Percentiles rank a stretch among this genome's conserved stretches.
These are phyloP conservation scores for Daedaleopsis sinensis DNA, from an alignment of 768 basidiomycete genomes.

Conservation along the genomic window DNA sequence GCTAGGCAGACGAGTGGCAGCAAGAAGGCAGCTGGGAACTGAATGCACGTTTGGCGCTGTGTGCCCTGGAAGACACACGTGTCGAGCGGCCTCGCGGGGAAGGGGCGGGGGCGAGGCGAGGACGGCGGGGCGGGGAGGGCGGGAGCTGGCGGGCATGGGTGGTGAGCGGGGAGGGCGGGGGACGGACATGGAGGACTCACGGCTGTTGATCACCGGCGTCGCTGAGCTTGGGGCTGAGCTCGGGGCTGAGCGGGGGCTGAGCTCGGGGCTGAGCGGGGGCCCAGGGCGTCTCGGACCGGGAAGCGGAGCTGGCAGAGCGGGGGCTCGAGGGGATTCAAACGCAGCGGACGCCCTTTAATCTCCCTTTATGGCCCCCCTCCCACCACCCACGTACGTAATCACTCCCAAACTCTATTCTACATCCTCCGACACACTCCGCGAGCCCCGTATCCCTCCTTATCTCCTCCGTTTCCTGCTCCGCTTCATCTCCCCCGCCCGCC, in stretches of 20 bases:
- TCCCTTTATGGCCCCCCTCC: background rate
- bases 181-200: background rate
- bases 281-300: constrained; percentile 24
- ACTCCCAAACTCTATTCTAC: background rate
- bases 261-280: background rate
- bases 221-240: constrained; percentile 18
- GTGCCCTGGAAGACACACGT: constrained; percentile 19
- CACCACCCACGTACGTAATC: constrained; percentile 11
- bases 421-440: constrained; percentile 13
- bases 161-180: constrained; percentile 7
- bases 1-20: constrained; percentile 4
- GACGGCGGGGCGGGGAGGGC: constrained; percentile 10
- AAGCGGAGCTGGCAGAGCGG: constrained; percentile 26
- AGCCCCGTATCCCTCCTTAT: constrained; percentile 4
- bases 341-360: background rate
- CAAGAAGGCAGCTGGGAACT: constrained; percentile 15
- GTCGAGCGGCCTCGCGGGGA: constrained; percentile 16
- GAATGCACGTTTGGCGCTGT: constrained; percentile 15
- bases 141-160: background rate
- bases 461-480: constrained; percentile 12
- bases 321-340: background rate
- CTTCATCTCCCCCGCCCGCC: background rate
- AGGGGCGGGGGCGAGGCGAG: background rate
- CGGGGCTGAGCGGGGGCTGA: background rate
- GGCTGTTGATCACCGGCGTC: constrained; percentile 1